Conservation (phyloP, 75 land plant genomes). For the Adiantum capillusveneris region DNA sequence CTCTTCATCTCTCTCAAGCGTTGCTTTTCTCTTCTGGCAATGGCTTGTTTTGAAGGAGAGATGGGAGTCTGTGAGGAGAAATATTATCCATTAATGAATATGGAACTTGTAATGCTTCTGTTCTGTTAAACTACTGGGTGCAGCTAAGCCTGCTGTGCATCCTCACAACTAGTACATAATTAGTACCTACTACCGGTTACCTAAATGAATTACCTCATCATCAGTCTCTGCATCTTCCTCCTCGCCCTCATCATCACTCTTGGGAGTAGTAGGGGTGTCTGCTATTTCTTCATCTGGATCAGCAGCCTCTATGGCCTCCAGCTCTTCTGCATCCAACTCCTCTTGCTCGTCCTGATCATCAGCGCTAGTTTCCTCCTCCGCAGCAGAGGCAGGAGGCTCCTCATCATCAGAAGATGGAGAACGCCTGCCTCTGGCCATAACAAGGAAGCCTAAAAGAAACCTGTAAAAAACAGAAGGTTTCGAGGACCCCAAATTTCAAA, state of each 20-base stretch:
- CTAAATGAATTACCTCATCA: conserved; percentile 9
- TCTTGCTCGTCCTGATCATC: conserved; percentile 34
- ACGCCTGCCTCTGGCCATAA: not conserved
- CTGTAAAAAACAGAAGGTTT: not conserved
- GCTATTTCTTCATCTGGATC: conserved; percentile 19
- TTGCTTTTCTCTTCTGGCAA: conserved; percentile 65
- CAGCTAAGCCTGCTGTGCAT: not conserved
- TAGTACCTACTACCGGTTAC: not conserved
- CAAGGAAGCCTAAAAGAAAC: not conserved
- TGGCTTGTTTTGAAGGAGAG: conserved; percentile 24
- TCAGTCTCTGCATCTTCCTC: conserved; percentile 13
- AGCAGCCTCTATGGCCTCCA: conserved; percentile 47
- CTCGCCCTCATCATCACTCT: conserved; percentile 25
- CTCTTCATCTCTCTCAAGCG: conserved; percentile 73
- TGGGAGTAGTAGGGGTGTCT: not conserved
- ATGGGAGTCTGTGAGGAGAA: conserved; percentile 21
- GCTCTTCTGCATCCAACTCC: conserved; percentile 32
- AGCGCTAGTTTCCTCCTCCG: not conserved
- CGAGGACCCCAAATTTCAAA: not conserved
- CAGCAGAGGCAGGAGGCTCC: not conserved
- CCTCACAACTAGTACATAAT: not conserved
- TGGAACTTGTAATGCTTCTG: not conserved
- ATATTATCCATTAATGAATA: not conserved
- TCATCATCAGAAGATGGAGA: not conserved
- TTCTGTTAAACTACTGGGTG: not conserved